Evolutionary conservation across 1,284 basidiomycete genomes (phyloP).

Genomic region (Chalciporus sp.): DNA sequence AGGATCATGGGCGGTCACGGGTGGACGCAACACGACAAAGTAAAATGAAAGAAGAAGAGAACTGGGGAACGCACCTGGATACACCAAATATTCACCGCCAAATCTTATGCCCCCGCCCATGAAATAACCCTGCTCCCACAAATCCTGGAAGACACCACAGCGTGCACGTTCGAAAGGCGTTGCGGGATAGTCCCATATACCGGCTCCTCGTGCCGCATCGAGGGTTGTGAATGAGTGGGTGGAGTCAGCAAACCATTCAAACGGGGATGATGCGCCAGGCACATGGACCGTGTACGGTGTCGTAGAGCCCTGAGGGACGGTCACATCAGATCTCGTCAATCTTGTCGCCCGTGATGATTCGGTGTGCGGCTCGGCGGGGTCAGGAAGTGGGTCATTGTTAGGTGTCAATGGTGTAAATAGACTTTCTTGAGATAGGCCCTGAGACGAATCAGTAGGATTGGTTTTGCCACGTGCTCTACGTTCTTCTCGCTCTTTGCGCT

Average conservation of each 20-base stretch:
- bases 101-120: constrained; percentile 91
- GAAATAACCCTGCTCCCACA: constrained; percentile 83
- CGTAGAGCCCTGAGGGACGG: constrained; percentile 13
- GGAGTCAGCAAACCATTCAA: constrained; percentile 63
- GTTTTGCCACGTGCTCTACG: constrained; percentile 16
- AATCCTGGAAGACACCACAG: constrained; percentile 77
- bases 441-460: constrained; percentile 29
- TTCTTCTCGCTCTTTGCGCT: constrained; percentile 72
- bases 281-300: constrained; percentile 58
- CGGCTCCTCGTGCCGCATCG: constrained; percentile 60
- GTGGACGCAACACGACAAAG: not conserved
- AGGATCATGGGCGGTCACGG: not conserved
- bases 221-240: constrained; percentile 55
- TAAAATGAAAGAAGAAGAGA: not conserved
- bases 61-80: constrained; percentile 72
- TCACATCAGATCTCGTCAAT: constrained; percentile 3
- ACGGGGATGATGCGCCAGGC: constrained; percentile 58
- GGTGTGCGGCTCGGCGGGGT: not conserved
- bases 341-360: constrained; percentile 7
- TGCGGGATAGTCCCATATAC: constrained; percentile 78
- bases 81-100: constrained; percentile 94
- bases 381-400: constrained; percentile 12
- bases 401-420: constrained; percentile 18
- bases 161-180: constrained; percentile 68
- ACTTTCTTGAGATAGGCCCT: constrained; percentile 36